Conservation (phyloP, 345 rosid species). For the Passiflora organensis region DNA sequence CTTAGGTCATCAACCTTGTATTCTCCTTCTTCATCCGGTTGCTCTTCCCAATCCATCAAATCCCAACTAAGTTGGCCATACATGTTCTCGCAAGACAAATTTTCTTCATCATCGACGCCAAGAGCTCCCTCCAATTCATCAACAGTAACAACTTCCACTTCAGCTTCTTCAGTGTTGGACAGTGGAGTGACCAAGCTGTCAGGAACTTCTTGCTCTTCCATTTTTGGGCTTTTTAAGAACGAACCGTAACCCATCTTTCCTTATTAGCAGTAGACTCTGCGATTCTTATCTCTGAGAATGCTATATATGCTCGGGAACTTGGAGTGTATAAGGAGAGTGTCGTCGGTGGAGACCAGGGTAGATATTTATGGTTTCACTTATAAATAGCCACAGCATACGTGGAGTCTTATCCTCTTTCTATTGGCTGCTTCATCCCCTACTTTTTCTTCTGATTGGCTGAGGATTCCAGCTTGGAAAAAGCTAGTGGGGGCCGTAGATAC, state of each 20-base stretch:
- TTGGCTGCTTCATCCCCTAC: constrained; percentile 14
- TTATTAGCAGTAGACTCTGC: background rate
- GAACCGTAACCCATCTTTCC: constrained; percentile 28
- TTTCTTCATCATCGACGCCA: constrained; percentile 28
- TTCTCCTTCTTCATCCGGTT: constrained; percentile 22
- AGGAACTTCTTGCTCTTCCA: constrained; percentile 37
- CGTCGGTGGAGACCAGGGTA: background rate
- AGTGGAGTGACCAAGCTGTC: constrained; percentile 8
- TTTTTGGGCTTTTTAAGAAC: constrained; percentile 35
- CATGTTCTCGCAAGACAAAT: background rate
- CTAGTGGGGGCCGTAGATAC: constrained; percentile 2
- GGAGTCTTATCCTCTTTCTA: constrained; percentile 33
- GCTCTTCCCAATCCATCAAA: constrained; percentile 37
- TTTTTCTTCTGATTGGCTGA: constrained; percentile 10
- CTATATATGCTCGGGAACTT: constrained; percentile 1
- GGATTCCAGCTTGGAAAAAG: constrained; percentile 20
- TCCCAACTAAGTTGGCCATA: constrained; percentile 27
- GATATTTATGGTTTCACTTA: background rate
- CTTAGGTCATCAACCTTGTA: constrained; percentile 1
- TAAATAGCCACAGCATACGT: constrained; percentile 2
- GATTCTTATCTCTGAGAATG: background rate
- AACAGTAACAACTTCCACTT: constrained; percentile 8
- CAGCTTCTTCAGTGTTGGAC: constrained; percentile 2
- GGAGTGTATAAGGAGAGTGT: background rate
- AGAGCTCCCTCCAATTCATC: constrained; percentile 31